Conservation (phyloP, 129 eudicot species). For the Lonicera japonica region DNA sequence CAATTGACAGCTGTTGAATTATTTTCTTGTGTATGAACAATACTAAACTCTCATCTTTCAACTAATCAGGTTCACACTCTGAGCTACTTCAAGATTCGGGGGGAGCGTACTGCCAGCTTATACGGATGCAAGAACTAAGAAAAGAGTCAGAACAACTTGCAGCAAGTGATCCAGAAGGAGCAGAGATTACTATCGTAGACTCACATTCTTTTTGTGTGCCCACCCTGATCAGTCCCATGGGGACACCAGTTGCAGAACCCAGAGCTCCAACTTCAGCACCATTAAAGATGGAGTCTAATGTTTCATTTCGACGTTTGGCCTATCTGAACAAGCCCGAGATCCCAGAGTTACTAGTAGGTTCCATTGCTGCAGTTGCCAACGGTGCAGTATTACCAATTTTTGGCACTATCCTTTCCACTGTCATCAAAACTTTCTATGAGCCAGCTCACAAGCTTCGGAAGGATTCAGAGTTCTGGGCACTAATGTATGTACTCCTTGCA, state of each 20-base stretch:
- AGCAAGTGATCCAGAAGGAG: constrained; percentile 2
- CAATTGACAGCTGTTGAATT: neutral
- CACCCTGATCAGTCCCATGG: no score
- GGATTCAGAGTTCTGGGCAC: constrained; percentile 35
- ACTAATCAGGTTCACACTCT: constrained; percentile 19
- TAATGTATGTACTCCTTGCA: constrained; percentile 28
- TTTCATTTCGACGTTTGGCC: constrained; percentile 23
- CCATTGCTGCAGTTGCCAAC: constrained; percentile 12
- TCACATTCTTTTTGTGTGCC: neutral
- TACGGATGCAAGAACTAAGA: constrained; percentile 13
- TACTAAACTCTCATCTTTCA: neutral
- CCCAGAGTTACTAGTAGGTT: constrained; percentile 21
- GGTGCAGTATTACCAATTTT: constrained; percentile 24
- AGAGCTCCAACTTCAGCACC: neutral
- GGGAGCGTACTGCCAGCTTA: constrained; percentile 26
- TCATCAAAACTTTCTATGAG: constrained; percentile 21
- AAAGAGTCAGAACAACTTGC: constrained; percentile 2
- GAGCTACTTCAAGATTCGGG: constrained; percentile 22
- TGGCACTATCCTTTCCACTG: constrained; percentile 19
- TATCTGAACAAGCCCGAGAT: constrained; percentile 37
- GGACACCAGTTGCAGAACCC: neutral
- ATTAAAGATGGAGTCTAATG: neutral
- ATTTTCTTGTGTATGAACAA: neutral
- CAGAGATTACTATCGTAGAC: neutral
- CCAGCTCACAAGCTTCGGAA: constrained; percentile 14